Evolutionary conservation across 1,139 yeast genomes (phyloP), one percentile per base, ranked within the genome.

Genomic region (Taphrina pruni): DNA sequence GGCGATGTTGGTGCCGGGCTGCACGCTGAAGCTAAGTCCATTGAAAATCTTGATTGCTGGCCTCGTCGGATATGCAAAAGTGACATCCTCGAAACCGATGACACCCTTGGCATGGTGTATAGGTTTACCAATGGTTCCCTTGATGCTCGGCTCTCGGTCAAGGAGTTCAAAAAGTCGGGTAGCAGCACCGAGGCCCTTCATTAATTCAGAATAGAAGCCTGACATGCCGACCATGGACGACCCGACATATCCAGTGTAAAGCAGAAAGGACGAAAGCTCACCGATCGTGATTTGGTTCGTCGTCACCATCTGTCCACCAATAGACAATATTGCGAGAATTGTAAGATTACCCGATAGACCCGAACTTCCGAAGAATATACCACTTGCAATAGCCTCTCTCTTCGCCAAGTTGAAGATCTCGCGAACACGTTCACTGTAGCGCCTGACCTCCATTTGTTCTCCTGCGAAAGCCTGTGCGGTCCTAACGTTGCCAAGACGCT

Each of bases 181-280:
- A 0, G 97, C 95, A 0, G 98, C 98, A 71, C 99, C 99, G 7
- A 93, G 88, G 62, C 97, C 98, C 80, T 93, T 94, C 96, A 94
- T 93, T 71, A 93, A 80, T 76, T 94, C 98, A 0, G 97, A 88
- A 76, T 92, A 93, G 77, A 93, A 93, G 71, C 89, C 88, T 0
- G 97, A 94, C 55, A 94, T 79, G 0, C 97, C 97, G 77, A 89
- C 90, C 46, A 93, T 90, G 0, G 97, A 90, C 67, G 88, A 84
- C 3, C 97, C 97, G 1, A 97, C 90, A 76, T 90, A 93, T 54
- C 92, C 93, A 0, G 97, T 94, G 78, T 93, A 93, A 85, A 94
- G 86, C 88, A 93, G 88, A 78, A 90, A 93, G 46, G 97, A 91
- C 14, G 97, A 90, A 69, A 93, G 82, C 77, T 90, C 97, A 73